A percentile compares a stretch with the other conserved stretches of the same genome.
These are phyloP conservation scores for Tetrahymena borealis DNA, from an alignment of 73 alveolate genomes.

Conservation along the genomic window DNA sequence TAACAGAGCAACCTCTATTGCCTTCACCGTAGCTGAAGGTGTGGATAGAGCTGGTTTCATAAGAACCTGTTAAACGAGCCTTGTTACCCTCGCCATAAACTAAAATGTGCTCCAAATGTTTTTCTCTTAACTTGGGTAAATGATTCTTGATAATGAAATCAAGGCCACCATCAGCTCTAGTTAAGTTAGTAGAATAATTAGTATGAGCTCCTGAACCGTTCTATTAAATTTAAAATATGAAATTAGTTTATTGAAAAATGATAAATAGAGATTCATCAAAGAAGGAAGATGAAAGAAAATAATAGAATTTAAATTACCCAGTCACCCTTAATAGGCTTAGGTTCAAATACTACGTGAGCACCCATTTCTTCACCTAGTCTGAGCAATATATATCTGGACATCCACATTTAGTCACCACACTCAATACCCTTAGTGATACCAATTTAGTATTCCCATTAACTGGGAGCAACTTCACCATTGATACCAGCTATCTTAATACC, in stretches of 20 bases:
- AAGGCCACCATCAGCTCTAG: conserved; percentile 71
- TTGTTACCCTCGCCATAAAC: conserved; percentile 74
- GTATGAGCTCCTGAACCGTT: conserved; percentile 92
- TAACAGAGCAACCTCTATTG: conserved; percentile 78
- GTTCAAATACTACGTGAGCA: conserved; percentile 17
- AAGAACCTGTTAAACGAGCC: conserved; percentile 70
- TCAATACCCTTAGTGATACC: conserved; percentile 85
- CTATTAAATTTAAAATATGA: conserved; percentile 8
- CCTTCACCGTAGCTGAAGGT: conserved; percentile 79
- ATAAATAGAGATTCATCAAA: too few relatives aligned
- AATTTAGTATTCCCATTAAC: conserved; percentile 87
- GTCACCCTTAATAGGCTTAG: conserved; percentile 64
- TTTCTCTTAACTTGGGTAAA: conserved; percentile 36
- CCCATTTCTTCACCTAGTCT: conserved; percentile 52
- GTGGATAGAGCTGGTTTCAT: conserved; percentile 66
- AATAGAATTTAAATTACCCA: conserved; percentile 17
- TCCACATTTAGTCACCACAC: conserved; percentile 84
- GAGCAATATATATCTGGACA: conserved; percentile 60
- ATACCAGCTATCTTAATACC: conserved; percentile 80
- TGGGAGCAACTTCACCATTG: conserved; percentile 87
- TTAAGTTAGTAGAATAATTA: conserved; percentile 66
- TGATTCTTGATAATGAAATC: conserved; percentile 36
- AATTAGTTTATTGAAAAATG: background rate
- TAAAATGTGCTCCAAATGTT: conserved; percentile 41
- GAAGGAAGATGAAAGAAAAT: background rate